Percentiles rank a stretch among this genome's conserved stretches.
Conservation (phyloP, 192 early-diverging fungal genomes). For the Dissophora globulifera region DNA sequence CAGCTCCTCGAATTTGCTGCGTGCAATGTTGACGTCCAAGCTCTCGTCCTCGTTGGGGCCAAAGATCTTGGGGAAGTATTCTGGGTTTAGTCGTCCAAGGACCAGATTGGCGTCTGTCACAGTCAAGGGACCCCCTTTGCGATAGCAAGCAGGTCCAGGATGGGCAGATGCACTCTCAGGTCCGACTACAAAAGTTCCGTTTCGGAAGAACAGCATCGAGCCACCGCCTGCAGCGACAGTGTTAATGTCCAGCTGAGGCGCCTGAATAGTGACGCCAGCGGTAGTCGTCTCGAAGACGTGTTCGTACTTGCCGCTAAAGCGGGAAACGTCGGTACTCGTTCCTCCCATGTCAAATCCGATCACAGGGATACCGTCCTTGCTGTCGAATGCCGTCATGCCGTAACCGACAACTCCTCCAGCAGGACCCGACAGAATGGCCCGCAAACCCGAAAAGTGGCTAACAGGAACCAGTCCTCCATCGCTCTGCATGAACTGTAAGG, state of each 20-base stretch:
- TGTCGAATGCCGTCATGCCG: conserved; percentile 62
- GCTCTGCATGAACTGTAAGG: conserved; percentile 94
- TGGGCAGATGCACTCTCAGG: conserved; percentile 92
- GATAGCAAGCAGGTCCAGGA: conserved; percentile 97
- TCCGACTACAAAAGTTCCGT: conserved; percentile 94
- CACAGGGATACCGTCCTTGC: conserved; percentile 65
- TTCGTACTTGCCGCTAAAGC: conserved; percentile 88
- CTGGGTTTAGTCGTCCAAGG: conserved; percentile 84
- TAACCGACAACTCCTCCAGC: conserved; percentile 94
- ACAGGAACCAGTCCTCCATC: conserved; percentile 95
- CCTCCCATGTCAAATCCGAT: conserved; percentile 99
- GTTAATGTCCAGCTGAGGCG: conserved; percentile 95
- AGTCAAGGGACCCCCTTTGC: conserved; percentile 90
- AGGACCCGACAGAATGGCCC: conserved; percentile 93
- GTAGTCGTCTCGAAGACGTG: conserved; percentile 97
- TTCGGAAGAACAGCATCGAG: conserved; percentile 90
- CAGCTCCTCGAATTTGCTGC: conserved; percentile 71
- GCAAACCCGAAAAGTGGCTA: conserved; percentile 84
- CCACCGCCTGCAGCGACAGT: conserved; percentile 98
- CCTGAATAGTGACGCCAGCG: conserved; percentile 91
- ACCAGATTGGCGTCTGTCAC: conserved; percentile 96
- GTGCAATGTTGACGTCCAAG: conserved; percentile 75
- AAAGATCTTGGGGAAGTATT: conserved; percentile 96
- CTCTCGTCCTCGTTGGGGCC: conserved; percentile 85
- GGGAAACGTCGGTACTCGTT: conserved; percentile 90